Base-by-base conservation (phyloP, 73 alveolate species). In the Urostyla sp. region DNA sequence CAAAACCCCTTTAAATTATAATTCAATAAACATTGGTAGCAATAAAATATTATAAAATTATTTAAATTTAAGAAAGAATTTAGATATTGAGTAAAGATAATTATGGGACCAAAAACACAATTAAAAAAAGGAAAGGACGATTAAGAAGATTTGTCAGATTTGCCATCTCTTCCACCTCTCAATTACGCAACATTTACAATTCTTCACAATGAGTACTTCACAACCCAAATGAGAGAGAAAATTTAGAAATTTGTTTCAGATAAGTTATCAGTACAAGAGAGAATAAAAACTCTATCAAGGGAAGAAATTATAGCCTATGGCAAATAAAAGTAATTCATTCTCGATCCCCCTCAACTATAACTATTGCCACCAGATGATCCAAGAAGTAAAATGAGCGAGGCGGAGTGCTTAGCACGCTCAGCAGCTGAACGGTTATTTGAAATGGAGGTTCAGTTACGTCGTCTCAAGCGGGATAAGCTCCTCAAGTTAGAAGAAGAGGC, bases 401-500 rank as follows among this genome's bases (percentile, higher is more conserved):
- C 26, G 35, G 90, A 66, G 23, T 40, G 75, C 51, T 44, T 84
- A 3, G 75, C 92, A 0, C 57, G 75, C 44, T 79, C 92, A 0
- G 88, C 88, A 60, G 61, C 83, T 58, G 92, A 84, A 32, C 73
- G 61, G 38, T 35, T 84, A 38, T 84, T 84, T 53, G 92, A 84
- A 40, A 49, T 75, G 56, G 10, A 46, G 23, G 88, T 84, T n/a
- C 76, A 44, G 32, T 87, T 84, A 7, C 55, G 92, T 49, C 21
- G 92, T 43, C 76, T 67, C 38, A 83, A 83, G 87, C 72, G 58
- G 40, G 91, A 83, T 31, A 72, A 49, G 46, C 32, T 23, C 23
- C 61, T 28, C 28, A 72, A 83, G 60, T 48, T 30, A 20, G 81
- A 30, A 43, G 88, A 84, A 45, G 87, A 63, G 45, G 79, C 79